Evolutionary conservation across 768 basidiomycete genomes (phyloP), one percentile per base, ranked within the genome.

Genomic region (Kwoniella dejecticola): DNA sequence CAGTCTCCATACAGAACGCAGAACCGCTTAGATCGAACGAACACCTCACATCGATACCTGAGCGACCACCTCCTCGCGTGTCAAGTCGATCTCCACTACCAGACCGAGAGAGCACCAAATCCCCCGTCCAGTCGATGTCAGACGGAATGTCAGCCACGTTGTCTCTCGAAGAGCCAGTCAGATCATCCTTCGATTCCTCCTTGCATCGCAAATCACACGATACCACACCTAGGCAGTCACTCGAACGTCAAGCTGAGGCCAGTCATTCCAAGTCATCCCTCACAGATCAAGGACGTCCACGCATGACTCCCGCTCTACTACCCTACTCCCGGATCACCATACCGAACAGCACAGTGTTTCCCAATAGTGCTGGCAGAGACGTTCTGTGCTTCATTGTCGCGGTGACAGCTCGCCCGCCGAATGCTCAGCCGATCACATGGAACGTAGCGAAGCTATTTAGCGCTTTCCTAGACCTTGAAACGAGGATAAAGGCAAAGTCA

Each of bases 391-490:
- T 98, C 79, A 82, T 91, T 63, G 85, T 97, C 52, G 80, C 81
- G 49, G 87, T 98, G 27, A 55, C 67, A 2, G 54, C 80, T n/a
- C 64, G 64, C 4, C 62, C 68, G 0, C 77, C 76, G 1, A 71
- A 69, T 24, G 57, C 66, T 17, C 66, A 68, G n/a, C 69, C 70
- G 1, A 49, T 70, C 21, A 91, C 90, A 85, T 83, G 82, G 82
- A 88, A 84, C 72, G 85, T 99, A 13, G 91, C 96, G 80, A 99
- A 99, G 80, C 82, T 91, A 80, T 96, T 92, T 79, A 89, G 88
- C 48, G 95, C 98, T 67, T 89, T 98, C 21, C 81, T 95, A n/a
- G 86, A 84, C 49, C 81, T 99, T 40, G 96, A 99, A 73, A 84
- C 87, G 63, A 84, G 87, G 24, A 83, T 97, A 52, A 85, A 90